Conservation (phyloP, 768 basidiomycete genomes). For the Xerocomus spinulosus region DNA sequence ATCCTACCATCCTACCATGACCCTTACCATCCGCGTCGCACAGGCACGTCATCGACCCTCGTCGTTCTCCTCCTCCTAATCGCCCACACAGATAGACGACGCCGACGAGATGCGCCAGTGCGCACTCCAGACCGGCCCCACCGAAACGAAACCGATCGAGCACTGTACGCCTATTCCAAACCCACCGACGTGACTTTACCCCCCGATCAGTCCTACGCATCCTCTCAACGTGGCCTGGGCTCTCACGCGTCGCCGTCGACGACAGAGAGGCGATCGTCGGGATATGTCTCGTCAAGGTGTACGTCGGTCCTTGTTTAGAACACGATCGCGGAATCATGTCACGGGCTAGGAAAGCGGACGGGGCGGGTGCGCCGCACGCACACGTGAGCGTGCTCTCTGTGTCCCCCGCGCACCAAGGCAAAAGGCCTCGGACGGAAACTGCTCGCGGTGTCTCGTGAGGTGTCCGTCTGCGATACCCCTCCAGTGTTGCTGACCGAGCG, state of each 20-base stretch:
- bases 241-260: background rate
- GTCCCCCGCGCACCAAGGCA: slow-evolving; percentile 6
- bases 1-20: background rate
- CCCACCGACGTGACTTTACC: background rate
- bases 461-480: background rate
- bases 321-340: background rate
- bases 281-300: slow-evolving; percentile 10
- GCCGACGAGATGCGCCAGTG: background rate
- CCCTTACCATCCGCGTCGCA: background rate
- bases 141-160: background rate
- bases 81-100: background rate
- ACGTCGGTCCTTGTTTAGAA: background rate
- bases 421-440: slow-evolving; percentile 3
- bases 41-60: background rate
- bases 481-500: too few relatives aligned
- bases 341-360: slow-evolving; percentile 5
- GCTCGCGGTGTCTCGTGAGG: slow-evolving; percentile 2
- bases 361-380: slow-evolving; percentile 1
- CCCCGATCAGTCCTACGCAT: background rate
- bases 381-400: slow-evolving; percentile 7
- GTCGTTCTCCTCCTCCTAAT: background rate
- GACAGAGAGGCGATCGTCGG: slow-evolving; percentile 2
- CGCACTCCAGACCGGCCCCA: background rate
- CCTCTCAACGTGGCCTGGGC: background rate
- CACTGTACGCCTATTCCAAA: background rate